Base-by-base conservation (phyloP, 495 filamentous ascomycete species). In the Aspergillus diversus region DNA sequence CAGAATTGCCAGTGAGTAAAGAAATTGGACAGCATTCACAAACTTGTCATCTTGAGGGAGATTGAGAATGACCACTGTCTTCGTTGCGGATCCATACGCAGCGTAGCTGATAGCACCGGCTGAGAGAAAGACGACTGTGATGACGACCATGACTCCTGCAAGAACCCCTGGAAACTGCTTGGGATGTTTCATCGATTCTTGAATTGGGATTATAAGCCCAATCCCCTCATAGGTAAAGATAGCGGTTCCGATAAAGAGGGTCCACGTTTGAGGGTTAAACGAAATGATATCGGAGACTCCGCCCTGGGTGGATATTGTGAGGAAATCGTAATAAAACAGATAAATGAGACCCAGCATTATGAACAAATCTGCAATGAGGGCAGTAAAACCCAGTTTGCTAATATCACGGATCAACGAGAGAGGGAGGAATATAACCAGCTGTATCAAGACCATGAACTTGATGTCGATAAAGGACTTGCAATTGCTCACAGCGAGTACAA, bases 151-250 rank as follows among this genome's bases (percentile, higher is more conserved):
- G 59, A 97, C 91, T 58, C 83, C 83, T 35, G 85, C 91, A 55
- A 99, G 86, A 37, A 99, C 91, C 58, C 81, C 84, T 27, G 93
- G 92, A 71, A 99, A 97, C 69, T 96, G 92, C 55, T 87, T 81
- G 1, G 92, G 95, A 52, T 91, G 80, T 70, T 86, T 89, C 95
- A 99, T 99, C 3, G 93, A 95, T 70, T 95, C 92, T 76, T 99
- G 96, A 60, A 99, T 98, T 4, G 95, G 95, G 60, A 99, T 97
- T 76, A 99, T 97, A n/a, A 99, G 84, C 17, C 95, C 95, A 65
- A 99, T 93, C 17, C 95, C 95, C 71, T 99, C 95, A 66, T 97
- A 99, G 5, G 95, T 99, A 80, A 99, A 99, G 66, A 99, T 97
- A 17, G 95, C 96, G 7, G 95, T 98, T 66, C 95, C 95, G 68